A percentile compares a stretch with the other conserved stretches of the same genome.
phyloP scores from a whole-genome alignment of 306 rosid species.

The Inga laurina region DNA sequence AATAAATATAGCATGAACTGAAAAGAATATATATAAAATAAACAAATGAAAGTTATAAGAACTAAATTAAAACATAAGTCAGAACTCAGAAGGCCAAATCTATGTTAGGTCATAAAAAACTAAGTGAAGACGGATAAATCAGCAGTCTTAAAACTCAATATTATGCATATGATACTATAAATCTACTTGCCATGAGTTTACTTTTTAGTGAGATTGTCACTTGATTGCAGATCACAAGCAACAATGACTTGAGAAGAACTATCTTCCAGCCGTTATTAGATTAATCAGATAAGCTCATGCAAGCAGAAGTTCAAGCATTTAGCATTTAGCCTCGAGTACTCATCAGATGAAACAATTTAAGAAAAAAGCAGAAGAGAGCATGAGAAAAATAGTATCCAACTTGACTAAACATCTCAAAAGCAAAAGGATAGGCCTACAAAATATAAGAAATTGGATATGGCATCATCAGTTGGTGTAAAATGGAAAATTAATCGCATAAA shows the following conservation, averaged over 20 bases:
- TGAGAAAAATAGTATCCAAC: constrained; percentile 42
- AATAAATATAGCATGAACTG: background rate
- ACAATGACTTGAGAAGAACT: background rate
- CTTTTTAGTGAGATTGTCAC: background rate
- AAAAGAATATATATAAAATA: background rate
- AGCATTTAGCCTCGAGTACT: constrained; percentile 27
- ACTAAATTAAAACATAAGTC: background rate
- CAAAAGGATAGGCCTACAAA: constrained; percentile 55
- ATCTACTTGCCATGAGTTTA: background rate
- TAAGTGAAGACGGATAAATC: constrained; percentile 6
- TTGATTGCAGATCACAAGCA: constrained; percentile 26
- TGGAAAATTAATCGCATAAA: constrained; percentile 40
- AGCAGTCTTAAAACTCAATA: constrained; percentile 1
- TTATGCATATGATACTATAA: background rate
- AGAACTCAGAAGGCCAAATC: background rate
- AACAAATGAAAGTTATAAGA: background rate
- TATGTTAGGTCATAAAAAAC: background rate
- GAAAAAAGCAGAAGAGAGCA: constrained; percentile 25
- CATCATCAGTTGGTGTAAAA: constrained; percentile 36
- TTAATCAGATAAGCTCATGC: constrained; percentile 11
- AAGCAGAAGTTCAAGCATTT: constrained; percentile 23
- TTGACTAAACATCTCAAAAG: constrained; percentile 38
- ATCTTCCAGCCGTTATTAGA: constrained; percentile 5
- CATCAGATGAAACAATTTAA: constrained; percentile 19
- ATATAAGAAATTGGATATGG: constrained; percentile 54